Evolutionary conservation across 2,329 filamentous ascomycete species (phyloP).

Genomic region (Meredithiella fracta): DNA sequence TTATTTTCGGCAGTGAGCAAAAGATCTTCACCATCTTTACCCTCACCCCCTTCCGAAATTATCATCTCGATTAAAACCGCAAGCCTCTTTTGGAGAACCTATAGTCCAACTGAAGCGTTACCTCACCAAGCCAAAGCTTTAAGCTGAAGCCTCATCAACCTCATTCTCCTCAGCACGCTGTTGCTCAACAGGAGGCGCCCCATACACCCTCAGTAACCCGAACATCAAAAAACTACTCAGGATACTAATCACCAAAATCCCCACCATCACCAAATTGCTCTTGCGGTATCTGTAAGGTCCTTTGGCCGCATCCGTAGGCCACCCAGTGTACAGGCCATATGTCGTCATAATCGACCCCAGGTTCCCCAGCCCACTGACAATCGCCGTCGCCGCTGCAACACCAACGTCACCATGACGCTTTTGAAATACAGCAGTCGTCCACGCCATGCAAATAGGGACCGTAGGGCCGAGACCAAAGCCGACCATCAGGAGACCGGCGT

Average conservation of each 20-base stretch:
- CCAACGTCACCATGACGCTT: slow-evolving; percentile 77
- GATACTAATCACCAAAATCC: slow-evolving; percentile 66
- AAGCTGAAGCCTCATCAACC: slow-evolving; percentile 18
- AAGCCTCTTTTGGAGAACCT: too few species aligned
- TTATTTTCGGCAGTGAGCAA: neutral
- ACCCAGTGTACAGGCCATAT: slow-evolving; percentile 77
- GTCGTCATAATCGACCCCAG: slow-evolving; percentile 74
- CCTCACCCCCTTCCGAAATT: too few species aligned
- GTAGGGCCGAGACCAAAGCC: slow-evolving; percentile 83
- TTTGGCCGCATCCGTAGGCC: slow-evolving; percentile 55
- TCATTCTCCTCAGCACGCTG: slow-evolving; percentile 26
- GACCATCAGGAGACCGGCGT: slow-evolving; percentile 76
- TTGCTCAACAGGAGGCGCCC: slow-evolving; percentile 26
- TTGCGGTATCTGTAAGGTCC: slow-evolving; percentile 59
- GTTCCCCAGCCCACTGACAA: slow-evolving; percentile 78
- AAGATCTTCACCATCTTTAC: too few species aligned
- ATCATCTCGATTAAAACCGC: too few species aligned
- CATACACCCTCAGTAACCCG: slow-evolving; percentile 42
- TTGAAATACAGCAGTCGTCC: slow-evolving; percentile 85
- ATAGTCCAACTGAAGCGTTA: neutral
- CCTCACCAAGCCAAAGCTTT: neutral
- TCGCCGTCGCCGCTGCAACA: slow-evolving; percentile 67
- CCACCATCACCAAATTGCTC: slow-evolving; percentile 80
- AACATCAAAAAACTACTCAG: slow-evolving; percentile 54
- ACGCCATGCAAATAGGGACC: slow-evolving; percentile 85